phyloP scores from a whole-genome alignment of 495 filamentous ascomycete species.

The Xylaria grammica region DNA sequence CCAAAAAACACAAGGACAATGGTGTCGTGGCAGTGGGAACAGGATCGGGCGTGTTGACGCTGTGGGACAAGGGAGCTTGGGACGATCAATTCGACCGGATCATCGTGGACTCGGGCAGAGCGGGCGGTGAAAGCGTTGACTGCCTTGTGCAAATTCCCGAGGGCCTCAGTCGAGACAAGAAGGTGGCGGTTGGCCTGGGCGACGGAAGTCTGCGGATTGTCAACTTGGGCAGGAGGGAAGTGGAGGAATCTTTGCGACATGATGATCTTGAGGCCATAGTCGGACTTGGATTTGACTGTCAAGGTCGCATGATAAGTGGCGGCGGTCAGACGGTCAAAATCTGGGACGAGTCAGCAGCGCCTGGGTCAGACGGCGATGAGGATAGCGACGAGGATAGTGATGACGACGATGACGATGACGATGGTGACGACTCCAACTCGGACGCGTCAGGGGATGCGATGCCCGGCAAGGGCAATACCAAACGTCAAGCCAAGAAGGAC shows the following conservation, averaged over 20 bases:
- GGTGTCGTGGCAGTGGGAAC: slow-evolving; percentile 83
- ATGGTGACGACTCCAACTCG: slow-evolving; percentile 49
- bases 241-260: slow-evolving; percentile 64
- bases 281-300: slow-evolving; percentile 78
- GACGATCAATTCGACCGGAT: slow-evolving; percentile 92
- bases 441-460: slow-evolving; percentile 48
- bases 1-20: slow-evolving; percentile 64
- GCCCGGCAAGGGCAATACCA: slow-evolving; percentile 38
- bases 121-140: slow-evolving; percentile 71
- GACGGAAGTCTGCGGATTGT: slow-evolving; percentile 65
- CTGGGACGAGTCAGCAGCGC: slow-evolving; percentile 67
- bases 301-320: slow-evolving; percentile 83
- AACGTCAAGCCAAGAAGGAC: slow-evolving; percentile 53
- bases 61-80: slow-evolving; percentile 94
- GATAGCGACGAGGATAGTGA: slow-evolving; percentile 50
- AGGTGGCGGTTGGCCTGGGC: slow-evolving; percentile 75
- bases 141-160: slow-evolving; percentile 69
- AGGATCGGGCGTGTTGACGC: slow-evolving; percentile 76
- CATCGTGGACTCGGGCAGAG: slow-evolving; percentile 66
- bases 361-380: slow-evolving; percentile 41
- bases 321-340: slow-evolving; percentile 85
- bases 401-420: slow-evolving; percentile 51
- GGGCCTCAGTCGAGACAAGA: slow-evolving; percentile 66
- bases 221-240: slow-evolving; percentile 48
- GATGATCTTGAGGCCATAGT: slow-evolving; percentile 85